Evolutionary conservation across 345 rosid genomes (phyloP).

Genomic region (Euclidium syriacum): DNA sequence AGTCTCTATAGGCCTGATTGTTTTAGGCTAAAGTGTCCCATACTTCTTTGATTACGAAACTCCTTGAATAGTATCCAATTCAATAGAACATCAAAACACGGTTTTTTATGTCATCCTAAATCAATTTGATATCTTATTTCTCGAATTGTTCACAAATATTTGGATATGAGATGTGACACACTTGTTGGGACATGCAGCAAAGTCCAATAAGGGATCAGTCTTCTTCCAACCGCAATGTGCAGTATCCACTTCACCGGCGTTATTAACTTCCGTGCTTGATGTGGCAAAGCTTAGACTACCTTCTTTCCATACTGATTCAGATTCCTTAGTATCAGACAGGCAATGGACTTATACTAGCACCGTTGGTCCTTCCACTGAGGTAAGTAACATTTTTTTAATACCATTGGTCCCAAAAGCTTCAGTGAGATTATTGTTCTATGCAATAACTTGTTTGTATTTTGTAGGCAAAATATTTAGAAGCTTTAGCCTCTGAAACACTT

Average conservation of each 20-base stretch:
- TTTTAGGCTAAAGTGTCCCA: not conserved
- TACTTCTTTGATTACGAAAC: not conserved
- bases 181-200: conserved; percentile 49
- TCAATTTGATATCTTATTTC: not conserved
- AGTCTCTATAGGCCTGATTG: not conserved
- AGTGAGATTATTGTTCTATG: not conserved
- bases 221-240: conserved; percentile 58
- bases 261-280: conserved; percentile 52
- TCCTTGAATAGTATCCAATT: not conserved
- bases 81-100: no score
- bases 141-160: not conserved
- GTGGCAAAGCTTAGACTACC: conserved; percentile 76
- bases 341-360: conserved; percentile 61
- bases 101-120: not conserved
- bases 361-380: conserved; percentile 58
- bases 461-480: conserved; percentile 53
- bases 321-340: conserved; percentile 40
- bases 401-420: conserved; percentile 3
- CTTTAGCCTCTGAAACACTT: conserved; percentile 71
- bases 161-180: conserved; percentile 6
- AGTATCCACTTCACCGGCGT: conserved; percentile 55
- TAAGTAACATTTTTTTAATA: conserved; percentile 7
- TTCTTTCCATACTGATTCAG: conserved; percentile 53
- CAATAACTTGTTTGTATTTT: conserved; percentile 9
- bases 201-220: conserved; percentile 38